Conservation (phyloP, 257 asterid species). For the Forsythia suspensa region DNA sequence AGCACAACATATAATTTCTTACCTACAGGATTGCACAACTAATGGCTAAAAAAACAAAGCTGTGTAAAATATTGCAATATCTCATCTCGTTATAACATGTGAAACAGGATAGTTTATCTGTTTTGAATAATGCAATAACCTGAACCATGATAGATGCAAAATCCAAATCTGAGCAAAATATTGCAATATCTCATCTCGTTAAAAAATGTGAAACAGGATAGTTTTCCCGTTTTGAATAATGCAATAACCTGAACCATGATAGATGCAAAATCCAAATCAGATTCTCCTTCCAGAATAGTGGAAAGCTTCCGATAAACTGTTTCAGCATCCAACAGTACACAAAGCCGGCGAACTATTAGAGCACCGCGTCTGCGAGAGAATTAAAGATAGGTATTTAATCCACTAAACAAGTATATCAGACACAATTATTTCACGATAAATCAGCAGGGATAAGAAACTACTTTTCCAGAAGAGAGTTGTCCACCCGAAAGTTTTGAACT, state of each 20-base stretch:
- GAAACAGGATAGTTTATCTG: conserved; percentile 10
- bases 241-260: conserved; percentile 87
- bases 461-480: conserved; percentile 96
- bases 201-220: conserved; percentile 11
- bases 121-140: conserved; percentile 42
- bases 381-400: conserved; percentile 14
- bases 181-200: not conserved
- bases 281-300: conserved; percentile 77
- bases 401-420: conserved; percentile 10
- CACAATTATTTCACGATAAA: conserved; percentile 7
- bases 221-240: not conserved
- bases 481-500: conserved; percentile 68
- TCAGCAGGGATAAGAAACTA: conserved; percentile 30
- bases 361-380: conserved; percentile 84
- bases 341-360: conserved; percentile 82
- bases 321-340: conserved; percentile 91
- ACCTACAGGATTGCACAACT: not conserved
- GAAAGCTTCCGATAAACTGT: conserved; percentile 90
- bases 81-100: not conserved
- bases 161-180: not conserved
- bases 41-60: not conserved
- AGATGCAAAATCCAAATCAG: conserved; percentile 91
- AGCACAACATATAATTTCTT: not conserved
- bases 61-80: not conserved
- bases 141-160: conserved; percentile 89